These are phyloP conservation scores for Chrysoporthe austroafricana DNA, from an alignment of 2,329 filamentous ascomycete species.

Conservation along the genomic window DNA sequence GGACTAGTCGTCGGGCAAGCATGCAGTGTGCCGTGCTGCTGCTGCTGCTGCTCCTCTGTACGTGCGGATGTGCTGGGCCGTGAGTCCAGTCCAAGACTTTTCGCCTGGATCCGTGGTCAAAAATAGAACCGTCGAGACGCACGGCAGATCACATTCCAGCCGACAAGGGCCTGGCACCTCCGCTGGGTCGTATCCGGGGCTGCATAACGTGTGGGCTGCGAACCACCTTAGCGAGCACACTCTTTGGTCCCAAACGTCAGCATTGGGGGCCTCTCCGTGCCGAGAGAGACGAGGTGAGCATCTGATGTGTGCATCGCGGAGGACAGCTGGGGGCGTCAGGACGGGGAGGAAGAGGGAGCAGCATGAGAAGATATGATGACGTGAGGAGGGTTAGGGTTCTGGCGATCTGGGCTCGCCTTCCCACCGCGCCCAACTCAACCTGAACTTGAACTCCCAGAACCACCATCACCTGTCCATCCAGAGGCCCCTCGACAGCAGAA, in stretches of 20 bases:
- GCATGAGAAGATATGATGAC: not conserved
- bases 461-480: not conserved
- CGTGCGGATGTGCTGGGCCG: too few species aligned
- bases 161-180: not conserved
- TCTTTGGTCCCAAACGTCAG: not conserved
- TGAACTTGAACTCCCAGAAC: not conserved
- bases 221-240: not conserved
- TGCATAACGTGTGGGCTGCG: constrained; percentile 5
- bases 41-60: too few species aligned
- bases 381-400: constrained; percentile 1
- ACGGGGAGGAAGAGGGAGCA: too few species aligned
- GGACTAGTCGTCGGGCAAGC: not conserved
- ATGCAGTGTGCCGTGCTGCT: too few species aligned
- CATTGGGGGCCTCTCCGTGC: not conserved
- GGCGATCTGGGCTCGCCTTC: too few species aligned
- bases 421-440: too few species aligned
- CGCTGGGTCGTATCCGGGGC: not conserved
- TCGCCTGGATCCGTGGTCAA: constrained; percentile 3
- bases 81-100: not conserved
- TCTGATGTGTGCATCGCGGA: not conserved
- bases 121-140: constrained; percentile 22
- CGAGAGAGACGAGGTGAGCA: not conserved
- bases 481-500: too few species aligned
- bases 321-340: not conserved
- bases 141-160: constrained; percentile 19